Evolutionary conservation across 1,284 basidiomycete genomes (phyloP).

Genomic region (Heterobasidion irregulare): DNA sequence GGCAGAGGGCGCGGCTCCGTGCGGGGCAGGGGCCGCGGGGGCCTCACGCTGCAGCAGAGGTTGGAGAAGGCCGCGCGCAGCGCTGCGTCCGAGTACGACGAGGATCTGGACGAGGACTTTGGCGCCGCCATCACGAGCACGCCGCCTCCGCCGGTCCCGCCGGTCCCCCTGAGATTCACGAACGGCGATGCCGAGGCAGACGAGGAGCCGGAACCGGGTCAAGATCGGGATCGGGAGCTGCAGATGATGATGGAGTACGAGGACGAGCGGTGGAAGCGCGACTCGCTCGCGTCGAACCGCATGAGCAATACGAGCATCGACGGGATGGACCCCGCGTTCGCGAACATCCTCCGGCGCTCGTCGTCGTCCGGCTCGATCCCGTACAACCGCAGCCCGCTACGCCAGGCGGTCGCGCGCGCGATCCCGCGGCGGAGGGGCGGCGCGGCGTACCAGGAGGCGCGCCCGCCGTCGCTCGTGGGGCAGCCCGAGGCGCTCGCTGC

Average conservation of each 20-base stretch:
- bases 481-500: conserved; percentile 60
- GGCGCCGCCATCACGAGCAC: conserved; percentile 20
- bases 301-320: conserved; percentile 47
- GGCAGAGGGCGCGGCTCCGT: conserved; percentile 23
- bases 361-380: conserved; percentile 44
- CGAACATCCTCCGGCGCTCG: conserved; percentile 60
- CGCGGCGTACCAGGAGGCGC: conserved; percentile 52
- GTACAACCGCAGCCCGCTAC: conserved; percentile 46
- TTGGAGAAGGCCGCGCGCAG: conserved; percentile 44
- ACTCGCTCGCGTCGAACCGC: conserved; percentile 32
- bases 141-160: conserved; percentile 41
- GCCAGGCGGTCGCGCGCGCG: conserved; percentile 40
- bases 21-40: conserved; percentile 37
- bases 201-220: too few species aligned
- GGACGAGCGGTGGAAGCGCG: background rate
- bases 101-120: conserved; percentile 31
- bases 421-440: conserved; percentile 51
- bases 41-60: conserved; percentile 52
- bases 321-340: conserved; percentile 79
- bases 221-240: conserved; percentile 29
- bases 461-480: conserved; percentile 61
- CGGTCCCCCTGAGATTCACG: conserved; percentile 27
- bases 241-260: conserved; percentile 17
- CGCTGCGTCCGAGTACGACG: conserved; percentile 36
- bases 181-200: conserved; percentile 30